Evolutionary conservation across 768 basidiomycete species (phyloP).

Genomic region (Leccinum boreale): DNA sequence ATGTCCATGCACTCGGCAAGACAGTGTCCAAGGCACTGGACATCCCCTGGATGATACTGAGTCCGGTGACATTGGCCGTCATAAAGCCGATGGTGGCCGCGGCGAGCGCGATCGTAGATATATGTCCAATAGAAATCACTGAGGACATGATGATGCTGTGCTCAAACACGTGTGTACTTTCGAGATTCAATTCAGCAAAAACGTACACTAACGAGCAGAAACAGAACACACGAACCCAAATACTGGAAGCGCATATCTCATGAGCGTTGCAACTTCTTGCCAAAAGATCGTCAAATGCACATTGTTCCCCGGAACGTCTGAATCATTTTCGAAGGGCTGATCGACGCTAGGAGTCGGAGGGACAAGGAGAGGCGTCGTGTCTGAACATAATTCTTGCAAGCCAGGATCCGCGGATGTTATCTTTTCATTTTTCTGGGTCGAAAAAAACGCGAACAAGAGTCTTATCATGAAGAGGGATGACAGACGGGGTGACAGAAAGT

Average conservation of each 20-base stretch:
- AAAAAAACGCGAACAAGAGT: constrained; percentile 2
- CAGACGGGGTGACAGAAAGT: background rate
- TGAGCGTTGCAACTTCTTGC: constrained; percentile 38
- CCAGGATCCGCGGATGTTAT: background rate
- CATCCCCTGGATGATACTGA: constrained; percentile 80
- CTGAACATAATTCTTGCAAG: constrained; percentile 24
- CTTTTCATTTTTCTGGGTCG: background rate
- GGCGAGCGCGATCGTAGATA: constrained; percentile 87
- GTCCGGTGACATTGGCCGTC: constrained; percentile 56
- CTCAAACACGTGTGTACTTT: constrained; percentile 72
- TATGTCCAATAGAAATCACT: constrained; percentile 88
- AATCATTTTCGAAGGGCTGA: constrained; percentile 32
- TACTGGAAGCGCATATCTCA: constrained; percentile 69
- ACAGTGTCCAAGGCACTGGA: constrained; percentile 87
- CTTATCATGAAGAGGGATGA: constrained; percentile 2
- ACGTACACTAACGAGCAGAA: background rate
- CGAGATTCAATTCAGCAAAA: background rate
- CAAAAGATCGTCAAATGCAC: background rate
- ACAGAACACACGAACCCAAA: constrained; percentile 52
- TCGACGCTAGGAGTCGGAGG: constrained; percentile 52
- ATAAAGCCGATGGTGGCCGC: constrained; percentile 74
- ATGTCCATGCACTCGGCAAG: constrained; percentile 93
- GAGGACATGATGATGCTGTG: constrained; percentile 84
- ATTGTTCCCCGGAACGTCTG: constrained; percentile 22
- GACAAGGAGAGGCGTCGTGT: constrained; percentile 57